phyloP scores from a whole-genome alignment of 2,329 filamentous ascomycete genomes.

The Fusarium udum region DNA sequence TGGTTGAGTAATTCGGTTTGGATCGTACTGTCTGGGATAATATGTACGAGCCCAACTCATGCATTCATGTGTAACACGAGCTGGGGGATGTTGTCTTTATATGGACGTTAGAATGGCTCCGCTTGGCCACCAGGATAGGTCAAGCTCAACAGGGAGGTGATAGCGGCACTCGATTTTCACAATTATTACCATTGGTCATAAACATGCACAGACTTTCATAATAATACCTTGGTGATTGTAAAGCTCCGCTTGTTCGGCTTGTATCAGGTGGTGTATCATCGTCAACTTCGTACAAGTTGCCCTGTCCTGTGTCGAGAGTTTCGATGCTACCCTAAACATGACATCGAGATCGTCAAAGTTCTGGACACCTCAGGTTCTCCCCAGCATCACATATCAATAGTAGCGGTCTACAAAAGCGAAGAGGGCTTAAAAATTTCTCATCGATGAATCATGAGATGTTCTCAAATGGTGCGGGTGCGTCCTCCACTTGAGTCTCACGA shows the following conservation, averaged over 20 bases:
- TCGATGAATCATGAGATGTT: constrained; percentile 24
- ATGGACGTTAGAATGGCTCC: constrained; percentile 21
- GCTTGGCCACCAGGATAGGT: constrained; percentile 14
- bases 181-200: constrained; percentile 18
- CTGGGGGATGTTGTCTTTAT: constrained; percentile 32
- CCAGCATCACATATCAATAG: background rate
- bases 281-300: background rate
- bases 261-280: background rate
- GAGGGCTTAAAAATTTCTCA: background rate
- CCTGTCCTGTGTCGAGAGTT: background rate
- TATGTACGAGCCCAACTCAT: background rate
- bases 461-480: background rate
- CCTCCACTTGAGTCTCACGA: constrained; percentile 15
- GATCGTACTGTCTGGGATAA: background rate
- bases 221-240: background rate
- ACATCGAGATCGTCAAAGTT: background rate
- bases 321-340: constrained; percentile 24
- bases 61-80: constrained; percentile 8
- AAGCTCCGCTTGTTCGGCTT: constrained; percentile 14
- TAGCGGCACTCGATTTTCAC: constrained; percentile 13
- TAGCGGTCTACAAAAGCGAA: constrained; percentile 1
- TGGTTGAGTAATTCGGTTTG: background rate
- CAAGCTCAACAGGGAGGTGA: constrained; percentile 16
- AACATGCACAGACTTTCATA: constrained; percentile 19
- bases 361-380: background rate